A percentile compares a stretch with the other conserved stretches of the same genome.
Evolutionary conservation across 2,329 filamentous ascomycete genomes (phyloP).

Genomic region (Microcyclospora tardicrescens): DNA sequence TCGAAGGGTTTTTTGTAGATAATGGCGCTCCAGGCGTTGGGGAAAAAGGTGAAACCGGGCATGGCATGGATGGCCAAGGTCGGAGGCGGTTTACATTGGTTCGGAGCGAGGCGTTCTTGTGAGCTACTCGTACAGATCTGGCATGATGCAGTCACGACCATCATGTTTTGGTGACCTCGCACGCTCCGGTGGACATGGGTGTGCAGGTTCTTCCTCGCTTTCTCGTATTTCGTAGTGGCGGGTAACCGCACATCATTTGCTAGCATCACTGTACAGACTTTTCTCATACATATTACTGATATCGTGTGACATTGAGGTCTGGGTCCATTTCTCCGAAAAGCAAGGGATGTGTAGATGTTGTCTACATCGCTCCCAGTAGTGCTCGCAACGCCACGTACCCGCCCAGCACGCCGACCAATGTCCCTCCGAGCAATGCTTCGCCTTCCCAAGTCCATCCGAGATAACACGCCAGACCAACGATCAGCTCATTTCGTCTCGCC

Average conservation of each 20-base stretch:
- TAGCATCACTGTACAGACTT: no score
- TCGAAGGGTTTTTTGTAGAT: slow-evolving; percentile 39
- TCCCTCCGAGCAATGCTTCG: slow-evolving; percentile 24
- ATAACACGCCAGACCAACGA: slow-evolving; percentile 46
- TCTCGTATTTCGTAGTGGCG: no score
- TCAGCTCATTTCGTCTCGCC: slow-evolving; percentile 46
- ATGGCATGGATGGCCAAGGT: slow-evolving; percentile 1
- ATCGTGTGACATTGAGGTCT: no score
- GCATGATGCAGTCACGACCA: background rate
- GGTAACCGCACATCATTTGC: no score
- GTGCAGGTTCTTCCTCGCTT: no score
- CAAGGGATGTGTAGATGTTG: no score
- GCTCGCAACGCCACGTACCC: slow-evolving; percentile 17
- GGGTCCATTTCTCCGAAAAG: no score
- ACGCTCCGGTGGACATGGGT: background rate
- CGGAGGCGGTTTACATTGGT: slow-evolving; percentile 1
- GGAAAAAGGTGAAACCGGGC: background rate
- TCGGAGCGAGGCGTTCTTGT: slow-evolving; percentile 11
- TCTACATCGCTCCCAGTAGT: slow-evolving; percentile 1
- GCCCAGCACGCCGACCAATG: slow-evolving; percentile 19
- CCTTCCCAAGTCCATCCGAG: slow-evolving; percentile 37
- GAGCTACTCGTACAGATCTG: background rate
- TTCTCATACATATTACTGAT: no score
- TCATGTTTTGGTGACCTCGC: background rate
- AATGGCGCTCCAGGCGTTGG: slow-evolving; percentile 9